phyloP scores from a whole-genome alignment of 1,284 basidiomycete species.

The Cryptococcus hybrid region DNA sequence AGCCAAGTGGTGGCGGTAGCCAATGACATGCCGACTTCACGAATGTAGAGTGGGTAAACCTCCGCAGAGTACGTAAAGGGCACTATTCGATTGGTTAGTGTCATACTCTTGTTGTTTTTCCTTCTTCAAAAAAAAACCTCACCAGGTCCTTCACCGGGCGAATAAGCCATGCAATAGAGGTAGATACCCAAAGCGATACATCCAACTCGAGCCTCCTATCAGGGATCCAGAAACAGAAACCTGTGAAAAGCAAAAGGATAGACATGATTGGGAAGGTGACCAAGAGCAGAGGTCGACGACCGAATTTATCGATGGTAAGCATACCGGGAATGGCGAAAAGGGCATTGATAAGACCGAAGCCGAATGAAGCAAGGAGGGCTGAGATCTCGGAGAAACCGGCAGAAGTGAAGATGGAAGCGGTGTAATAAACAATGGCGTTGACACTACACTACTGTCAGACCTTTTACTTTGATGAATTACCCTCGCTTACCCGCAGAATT shows the following conservation, averaged over 20 bases:
- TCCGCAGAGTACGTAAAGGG: slow-evolving; percentile 50
- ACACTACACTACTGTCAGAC: slow-evolving; percentile 21
- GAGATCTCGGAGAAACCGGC: slow-evolving; percentile 48
- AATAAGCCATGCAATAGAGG: slow-evolving; percentile 47
- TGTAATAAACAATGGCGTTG: slow-evolving; percentile 61
- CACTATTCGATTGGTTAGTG: too few species aligned
- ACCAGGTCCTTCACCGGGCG: slow-evolving; percentile 63
- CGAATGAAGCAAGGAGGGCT: slow-evolving; percentile 61
- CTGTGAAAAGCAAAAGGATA: slow-evolving; percentile 46
- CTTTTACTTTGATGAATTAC: not conserved
- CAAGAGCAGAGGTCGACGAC: slow-evolving; percentile 69
- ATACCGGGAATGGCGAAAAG: slow-evolving; percentile 56
- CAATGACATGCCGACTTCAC: slow-evolving; percentile 53
- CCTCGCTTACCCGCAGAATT: slow-evolving; percentile 9
- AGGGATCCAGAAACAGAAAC: slow-evolving; percentile 41
- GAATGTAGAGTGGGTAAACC: slow-evolving; percentile 52
- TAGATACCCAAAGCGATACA: slow-evolving; percentile 27
- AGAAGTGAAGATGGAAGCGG: slow-evolving; percentile 63
- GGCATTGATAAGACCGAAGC: slow-evolving; percentile 54
- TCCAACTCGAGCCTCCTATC: slow-evolving; percentile 1
- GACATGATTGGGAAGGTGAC: slow-evolving; percentile 38
- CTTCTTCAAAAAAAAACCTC: not conserved
- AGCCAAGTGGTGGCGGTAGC: slow-evolving; percentile 12
- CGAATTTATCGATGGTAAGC: slow-evolving; percentile 60
- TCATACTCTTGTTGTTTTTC: too few species aligned